These are phyloP conservation scores for Saitozyma sp. DNA, from an alignment of 768 basidiomycete species.

Conservation along the genomic window DNA sequence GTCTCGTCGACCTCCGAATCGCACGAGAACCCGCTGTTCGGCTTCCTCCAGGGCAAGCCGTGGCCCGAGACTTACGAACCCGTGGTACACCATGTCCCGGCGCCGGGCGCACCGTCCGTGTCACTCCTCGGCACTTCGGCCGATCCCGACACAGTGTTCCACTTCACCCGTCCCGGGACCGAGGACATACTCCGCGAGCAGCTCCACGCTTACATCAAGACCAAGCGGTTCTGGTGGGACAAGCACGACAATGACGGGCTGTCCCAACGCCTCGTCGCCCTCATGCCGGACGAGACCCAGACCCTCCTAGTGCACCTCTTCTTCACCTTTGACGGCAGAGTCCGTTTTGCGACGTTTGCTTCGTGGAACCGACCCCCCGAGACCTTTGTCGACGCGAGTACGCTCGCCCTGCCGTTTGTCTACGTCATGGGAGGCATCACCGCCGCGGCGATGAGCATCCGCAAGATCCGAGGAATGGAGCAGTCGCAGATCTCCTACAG, in stretches of 20 bases:
- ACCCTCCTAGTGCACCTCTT: constrained; percentile 28
- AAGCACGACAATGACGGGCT: constrained; percentile 20
- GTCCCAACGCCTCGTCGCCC: constrained; percentile 19
- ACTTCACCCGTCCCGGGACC: constrained; percentile 11
- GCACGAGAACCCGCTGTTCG: constrained; percentile 16
- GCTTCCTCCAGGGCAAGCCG: constrained; percentile 32
- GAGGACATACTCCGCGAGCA: constrained; percentile 21
- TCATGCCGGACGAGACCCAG: constrained; percentile 32
- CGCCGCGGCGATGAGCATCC: constrained; percentile 37
- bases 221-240: constrained; percentile 39
- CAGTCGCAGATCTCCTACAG: constrained; percentile 44
- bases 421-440: constrained; percentile 38
- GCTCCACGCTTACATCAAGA: constrained; percentile 19
- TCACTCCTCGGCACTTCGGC: constrained; percentile 18
- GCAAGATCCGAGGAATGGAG: constrained; percentile 37
- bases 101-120: neutral
- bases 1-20: constrained; percentile 3
- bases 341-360: constrained; percentile 35
- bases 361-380: constrained; percentile 40
- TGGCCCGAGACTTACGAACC: constrained; percentile 38
- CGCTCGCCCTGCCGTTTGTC: constrained; percentile 29
- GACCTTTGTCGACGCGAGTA: constrained; percentile 28
- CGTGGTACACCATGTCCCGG: constrained; percentile 28
- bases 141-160: constrained; percentile 10
- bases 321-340: constrained; percentile 32